Conservation (phyloP, 2,329 filamentous ascomycete genomes). For the Fusarium beomiforme region DNA sequence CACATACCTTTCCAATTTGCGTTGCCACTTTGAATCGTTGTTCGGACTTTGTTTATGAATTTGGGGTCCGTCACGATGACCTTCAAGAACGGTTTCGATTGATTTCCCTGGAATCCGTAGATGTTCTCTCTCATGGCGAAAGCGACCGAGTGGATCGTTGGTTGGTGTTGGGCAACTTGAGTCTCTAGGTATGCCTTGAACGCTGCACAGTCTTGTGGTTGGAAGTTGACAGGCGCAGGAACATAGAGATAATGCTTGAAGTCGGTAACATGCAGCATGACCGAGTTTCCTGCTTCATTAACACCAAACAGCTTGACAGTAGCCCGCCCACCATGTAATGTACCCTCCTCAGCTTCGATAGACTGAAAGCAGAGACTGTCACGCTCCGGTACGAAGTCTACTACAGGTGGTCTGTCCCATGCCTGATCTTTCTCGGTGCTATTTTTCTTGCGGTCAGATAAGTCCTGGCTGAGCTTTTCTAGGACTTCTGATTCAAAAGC, state of each 20-base stretch:
- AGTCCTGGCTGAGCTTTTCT: slow-evolving; percentile 95
- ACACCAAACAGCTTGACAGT: slow-evolving; percentile 95
- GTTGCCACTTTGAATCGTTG: slow-evolving; percentile 76
- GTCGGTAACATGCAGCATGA: slow-evolving; percentile 92
- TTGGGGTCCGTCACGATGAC: slow-evolving; percentile 93
- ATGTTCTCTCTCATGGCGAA: slow-evolving; percentile 90
- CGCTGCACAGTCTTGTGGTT: slow-evolving; percentile 77
- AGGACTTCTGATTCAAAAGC: slow-evolving; percentile 93
- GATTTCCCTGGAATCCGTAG: slow-evolving; percentile 93
- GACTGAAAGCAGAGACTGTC: slow-evolving; percentile 90
- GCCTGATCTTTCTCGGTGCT: slow-evolving; percentile 94
- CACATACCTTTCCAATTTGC: slow-evolving; percentile 94
- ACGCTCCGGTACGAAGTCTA: slow-evolving; percentile 63
- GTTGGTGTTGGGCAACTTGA: slow-evolving; percentile 77
- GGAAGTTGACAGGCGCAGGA: slow-evolving; percentile 85
- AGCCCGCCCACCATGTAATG: slow-evolving; percentile 76
- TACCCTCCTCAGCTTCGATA: slow-evolving; percentile 94
- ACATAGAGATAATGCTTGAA: slow-evolving; percentile 98
- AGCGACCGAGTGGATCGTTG: slow-evolving; percentile 81
- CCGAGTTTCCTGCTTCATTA: slow-evolving; percentile 84
- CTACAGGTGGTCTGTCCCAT: slow-evolving; percentile 75
- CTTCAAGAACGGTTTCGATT: slow-evolving; percentile 90
- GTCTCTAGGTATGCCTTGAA: slow-evolving; percentile 86
- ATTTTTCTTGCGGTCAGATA: slow-evolving; percentile 82
- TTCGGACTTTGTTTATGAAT: slow-evolving; percentile 79